Evolutionary conservation across 2,329 filamentous ascomycete species (phyloP).

Genomic region (Colletotrichum sansevieriae): DNA sequence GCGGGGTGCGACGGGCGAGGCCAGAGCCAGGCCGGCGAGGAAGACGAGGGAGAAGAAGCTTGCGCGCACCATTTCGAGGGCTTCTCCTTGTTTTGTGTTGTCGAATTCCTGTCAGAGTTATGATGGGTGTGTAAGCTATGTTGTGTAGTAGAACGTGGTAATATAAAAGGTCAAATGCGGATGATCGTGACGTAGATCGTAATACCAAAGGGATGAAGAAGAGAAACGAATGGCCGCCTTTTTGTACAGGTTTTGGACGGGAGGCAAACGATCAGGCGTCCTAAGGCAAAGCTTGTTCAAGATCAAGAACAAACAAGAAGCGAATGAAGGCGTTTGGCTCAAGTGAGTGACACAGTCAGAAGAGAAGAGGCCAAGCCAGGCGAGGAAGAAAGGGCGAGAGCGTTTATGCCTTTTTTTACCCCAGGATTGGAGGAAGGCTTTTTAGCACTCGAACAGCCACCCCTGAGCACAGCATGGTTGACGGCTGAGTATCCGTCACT

Average conservation of each 20-base stretch:
- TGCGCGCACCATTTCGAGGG: slow-evolving; percentile 48
- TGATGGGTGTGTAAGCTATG: not conserved
- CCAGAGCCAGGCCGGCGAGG: slow-evolving; percentile 46
- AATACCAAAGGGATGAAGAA: not conserved
- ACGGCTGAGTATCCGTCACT: slow-evolving; percentile 1
- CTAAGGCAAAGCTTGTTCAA: not conserved
- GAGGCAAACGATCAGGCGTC: too few species aligned
- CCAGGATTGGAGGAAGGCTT: slow-evolving; percentile 20
- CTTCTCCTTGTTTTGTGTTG: not conserved
- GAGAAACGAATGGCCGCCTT: slow-evolving; percentile 2
- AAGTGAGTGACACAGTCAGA: slow-evolving; percentile 37
- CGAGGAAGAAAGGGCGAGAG: not conserved
- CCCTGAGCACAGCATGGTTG: slow-evolving; percentile 38
- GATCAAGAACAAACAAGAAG: slow-evolving; percentile 16
- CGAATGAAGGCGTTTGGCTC: slow-evolving; percentile 14
- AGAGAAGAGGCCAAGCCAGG: slow-evolving; percentile 8
- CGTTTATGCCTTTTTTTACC: slow-evolving; percentile 27
- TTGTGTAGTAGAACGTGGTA: slow-evolving; percentile 3
- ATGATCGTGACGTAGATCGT: slow-evolving; percentile 6
- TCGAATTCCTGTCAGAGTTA: not conserved
- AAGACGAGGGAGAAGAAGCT: slow-evolving; percentile 45
- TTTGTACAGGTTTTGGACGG: slow-evolving; percentile 2
- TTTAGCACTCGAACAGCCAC: slow-evolving; percentile 26
- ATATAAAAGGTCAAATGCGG: not conserved
- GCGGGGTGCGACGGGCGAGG: slow-evolving; percentile 42